phyloP scores from a whole-genome alignment of 2,329 filamentous ascomycete genomes.

The Hymenotorrendiella dingleyae region DNA sequence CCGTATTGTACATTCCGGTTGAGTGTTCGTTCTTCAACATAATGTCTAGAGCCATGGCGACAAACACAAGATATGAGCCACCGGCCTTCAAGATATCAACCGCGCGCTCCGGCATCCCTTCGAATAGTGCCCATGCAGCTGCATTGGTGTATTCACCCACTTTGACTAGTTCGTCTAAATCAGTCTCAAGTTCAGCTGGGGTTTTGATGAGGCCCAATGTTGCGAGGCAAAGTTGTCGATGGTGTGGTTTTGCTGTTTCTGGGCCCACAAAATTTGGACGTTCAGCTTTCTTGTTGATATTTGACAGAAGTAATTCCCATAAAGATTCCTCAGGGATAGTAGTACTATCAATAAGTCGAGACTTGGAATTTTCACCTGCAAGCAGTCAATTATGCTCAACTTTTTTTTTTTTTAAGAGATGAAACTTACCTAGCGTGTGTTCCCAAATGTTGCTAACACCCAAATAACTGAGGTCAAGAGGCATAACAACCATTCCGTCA shows the following conservation, averaged over 20 bases:
- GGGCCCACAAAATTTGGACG: constrained; percentile 59
- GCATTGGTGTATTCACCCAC: constrained; percentile 62
- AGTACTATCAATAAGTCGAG: constrained; percentile 42
- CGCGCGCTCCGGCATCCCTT: constrained; percentile 62
- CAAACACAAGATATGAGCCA: constrained; percentile 63
- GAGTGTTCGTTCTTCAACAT: constrained; percentile 45
- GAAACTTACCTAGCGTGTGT: constrained; percentile 54
- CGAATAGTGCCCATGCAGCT: constrained; percentile 69
- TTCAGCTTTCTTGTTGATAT: constrained; percentile 56
- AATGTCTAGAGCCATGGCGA: constrained; percentile 60
- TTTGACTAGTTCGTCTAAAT: constrained; percentile 40
- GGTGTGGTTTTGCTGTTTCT: constrained; percentile 58
- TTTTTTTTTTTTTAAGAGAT: neutral
- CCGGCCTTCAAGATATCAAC: constrained; percentile 64
- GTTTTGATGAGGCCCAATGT: constrained; percentile 68
- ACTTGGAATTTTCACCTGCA: constrained; percentile 42
- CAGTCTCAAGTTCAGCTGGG: constrained; percentile 38
- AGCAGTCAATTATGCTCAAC: constrained; percentile 2
- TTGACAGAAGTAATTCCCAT: constrained; percentile 58
- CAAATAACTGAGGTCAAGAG: constrained; percentile 68
- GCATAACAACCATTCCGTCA: constrained; percentile 63
- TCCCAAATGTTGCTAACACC: constrained; percentile 70
- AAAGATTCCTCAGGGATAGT: constrained; percentile 39
- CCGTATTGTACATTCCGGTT: constrained; percentile 23
- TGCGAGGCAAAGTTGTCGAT: constrained; percentile 68